A percentile compares a stretch with the other conserved stretches of the same genome.
These are phyloP conservation scores for Asterochloris sp. DNA, from an alignment of 139 green algal species.

Conservation along the genomic window DNA sequence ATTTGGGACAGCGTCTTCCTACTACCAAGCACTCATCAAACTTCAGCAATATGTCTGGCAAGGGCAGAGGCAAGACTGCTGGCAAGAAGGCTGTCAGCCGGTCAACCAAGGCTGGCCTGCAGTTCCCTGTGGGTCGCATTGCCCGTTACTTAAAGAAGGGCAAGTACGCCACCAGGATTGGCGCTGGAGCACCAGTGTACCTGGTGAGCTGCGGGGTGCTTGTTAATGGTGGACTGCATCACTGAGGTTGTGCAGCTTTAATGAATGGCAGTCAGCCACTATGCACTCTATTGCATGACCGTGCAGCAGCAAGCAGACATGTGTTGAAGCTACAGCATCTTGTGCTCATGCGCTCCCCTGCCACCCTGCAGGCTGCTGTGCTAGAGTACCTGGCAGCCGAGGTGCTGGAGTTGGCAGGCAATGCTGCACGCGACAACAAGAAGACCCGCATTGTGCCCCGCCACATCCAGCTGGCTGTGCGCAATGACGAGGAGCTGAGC, in stretches of 20 bases:
- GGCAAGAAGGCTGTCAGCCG: conserved; percentile 78
- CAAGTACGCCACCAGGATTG: conserved; percentile 59
- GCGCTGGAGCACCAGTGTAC: conserved; percentile 70
- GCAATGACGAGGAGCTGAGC: conserved; percentile 93
- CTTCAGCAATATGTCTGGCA: conserved; percentile 62
- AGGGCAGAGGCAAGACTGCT: conserved; percentile 63
- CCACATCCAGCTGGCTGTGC: conserved; percentile 89
- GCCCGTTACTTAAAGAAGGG: conserved; percentile 44
- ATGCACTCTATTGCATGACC: neutral
- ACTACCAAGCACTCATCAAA: neutral
- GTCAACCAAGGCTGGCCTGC: conserved; percentile 82
- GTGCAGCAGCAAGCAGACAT: no score
- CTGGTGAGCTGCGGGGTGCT: conserved; percentile 35
- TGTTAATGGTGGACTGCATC: neutral
- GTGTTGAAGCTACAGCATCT: neutral
- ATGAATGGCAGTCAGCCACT: neutral
- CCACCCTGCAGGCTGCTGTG: conserved; percentile 64
- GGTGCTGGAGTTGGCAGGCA: conserved; percentile 72
- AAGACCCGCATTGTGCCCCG: conserved; percentile 77
- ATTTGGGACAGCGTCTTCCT: no score
- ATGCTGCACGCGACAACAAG: conserved; percentile 80
- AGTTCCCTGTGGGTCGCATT: conserved; percentile 86
- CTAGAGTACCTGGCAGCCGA: conserved; percentile 85
- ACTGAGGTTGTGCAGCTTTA: neutral
- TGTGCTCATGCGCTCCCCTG: conserved; percentile 30